Base-by-base conservation (phyloP, 495 filamentous ascomycete genomes). In the Tuber aestivum region DNA sequence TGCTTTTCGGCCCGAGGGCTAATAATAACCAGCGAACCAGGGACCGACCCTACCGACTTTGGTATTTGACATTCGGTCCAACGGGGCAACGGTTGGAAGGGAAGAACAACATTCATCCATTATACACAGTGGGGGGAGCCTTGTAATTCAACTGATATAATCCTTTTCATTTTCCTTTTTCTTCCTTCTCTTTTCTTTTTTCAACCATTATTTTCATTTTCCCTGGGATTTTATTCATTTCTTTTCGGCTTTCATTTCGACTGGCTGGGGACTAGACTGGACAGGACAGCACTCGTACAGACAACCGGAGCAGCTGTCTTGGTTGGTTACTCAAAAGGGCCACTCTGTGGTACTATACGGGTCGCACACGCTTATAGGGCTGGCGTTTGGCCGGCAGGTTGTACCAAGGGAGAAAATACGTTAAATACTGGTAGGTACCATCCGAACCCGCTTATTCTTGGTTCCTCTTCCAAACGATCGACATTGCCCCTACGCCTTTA, bases 351-450 rank as follows among this genome's bases (percentile, higher is more conserved):
- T 32, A 35, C 27, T 65, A 32, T 1, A 35, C 56, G 6, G 56
- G 56, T 65, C 27, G 16, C 56, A 65, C 56, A 65, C 23, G 50
- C 56, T 65, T 32, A 65, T 65, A 65, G 56, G 56, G 27, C 14
- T 65, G 56, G 27, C 27, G 6, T 65, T 65, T 18, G 56, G 56
- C 56, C 56, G 56, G 35, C 8, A 65, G 56, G 56, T 65, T 65
- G 56, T 65, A 35, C 56, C 27, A 27, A 65, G n/a, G n/a, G n/a
- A n/a, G 27, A 20, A 35, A 35, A 65, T 65, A 65, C 56, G 16
- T 65, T 61, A 61, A 27, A 35, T 65, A 65, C 27, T 18, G 56
- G 56, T 79, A 79, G 73, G 78, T 79, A 79, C 44, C 76, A 73
- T 65, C 70, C 73, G 72, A 75, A 70, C 73, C 70, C 78, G 76